Evolutionary conservation across 768 basidiomycete genomes (phyloP), one percentile per base, ranked within the genome.

Genomic region (Paxillus involutus): DNA sequence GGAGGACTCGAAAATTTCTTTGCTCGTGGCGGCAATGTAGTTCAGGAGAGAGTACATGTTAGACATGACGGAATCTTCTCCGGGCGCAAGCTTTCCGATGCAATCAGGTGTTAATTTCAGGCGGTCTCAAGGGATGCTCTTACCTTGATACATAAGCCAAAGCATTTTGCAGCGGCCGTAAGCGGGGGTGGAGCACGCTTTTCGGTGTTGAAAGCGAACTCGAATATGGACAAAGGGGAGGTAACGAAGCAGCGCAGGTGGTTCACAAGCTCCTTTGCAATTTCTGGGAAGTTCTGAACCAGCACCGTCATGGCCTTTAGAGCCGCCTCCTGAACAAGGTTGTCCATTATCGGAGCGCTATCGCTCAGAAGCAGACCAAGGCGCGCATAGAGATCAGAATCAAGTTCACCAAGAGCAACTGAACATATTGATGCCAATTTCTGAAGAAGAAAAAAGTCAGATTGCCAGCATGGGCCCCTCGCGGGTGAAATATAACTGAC

Each of bases 21-120:
- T 90, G 75, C 85, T 88, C 3, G 91, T 86, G 4, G 89, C 85
- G 2, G 91, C 85, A 55, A 98, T 88, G 68, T 91, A 89, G 67
- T 98, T 98, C 55, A 98, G 79, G 12, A 98, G 81, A 5, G 96
- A 97, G 69, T 98, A 98, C 85, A 98, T 89, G 60, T 94, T 92
- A 4, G 95, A 98, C 82, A 94, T 87, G 66, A 91, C 80, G 36
- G 94, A 80, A 65, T 94, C 94, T 59, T 94, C 90, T 41, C 90
- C 91, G 14, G 90, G 88, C 14, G 90, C 85, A 37, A 92, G 76
- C 91, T 94, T 56, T 37, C 41, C 36, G 10, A 57, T 47, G 21
- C 53, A 59, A 45, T 59, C 29, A 42, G 24, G 42, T 19, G 39
- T 14, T 14, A 54, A 9, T 17, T 47, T 40, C 33, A 11, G 53